Conservation (phyloP, 1,284 basidiomycete genomes). For the Rhodotorula sp. region DNA sequence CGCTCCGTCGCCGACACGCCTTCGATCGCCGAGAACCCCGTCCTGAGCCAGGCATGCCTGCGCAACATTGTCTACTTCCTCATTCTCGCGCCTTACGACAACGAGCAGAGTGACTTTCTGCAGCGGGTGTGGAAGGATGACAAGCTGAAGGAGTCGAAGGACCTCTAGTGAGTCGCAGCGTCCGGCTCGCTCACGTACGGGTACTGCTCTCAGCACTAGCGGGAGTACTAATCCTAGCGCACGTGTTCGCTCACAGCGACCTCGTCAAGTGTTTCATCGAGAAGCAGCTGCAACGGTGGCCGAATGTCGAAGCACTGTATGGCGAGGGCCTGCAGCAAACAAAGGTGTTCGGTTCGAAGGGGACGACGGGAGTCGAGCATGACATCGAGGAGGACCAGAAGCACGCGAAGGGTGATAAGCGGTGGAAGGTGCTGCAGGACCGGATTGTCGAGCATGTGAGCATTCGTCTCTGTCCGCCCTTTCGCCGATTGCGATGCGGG, state of each 20-base stretch:
- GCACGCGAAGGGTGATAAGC: conserved; percentile 59
- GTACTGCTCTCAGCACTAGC: too few species aligned
- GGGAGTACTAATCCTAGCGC: too few species aligned
- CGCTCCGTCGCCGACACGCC: conserved; percentile 96
- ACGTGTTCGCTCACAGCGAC: conserved; percentile 70
- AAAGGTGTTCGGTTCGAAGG: conserved; percentile 63
- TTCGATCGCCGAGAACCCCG: conserved; percentile 29
- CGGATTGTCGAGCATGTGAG: conserved; percentile 94
- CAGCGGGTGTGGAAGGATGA: conserved; percentile 73
- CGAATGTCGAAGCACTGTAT: conserved; percentile 88
- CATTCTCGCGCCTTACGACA: conserved; percentile 87
- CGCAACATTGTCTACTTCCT: conserved; percentile 89
- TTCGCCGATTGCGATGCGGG: background rate
- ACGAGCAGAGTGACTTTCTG: conserved; percentile 96
- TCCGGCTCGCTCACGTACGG: too few species aligned
- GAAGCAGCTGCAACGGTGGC: conserved; percentile 96
- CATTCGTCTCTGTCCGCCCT: conserved; percentile 37
- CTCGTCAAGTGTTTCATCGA: conserved; percentile 96
- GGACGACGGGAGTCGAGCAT: conserved; percentile 37
- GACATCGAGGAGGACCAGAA: conserved; percentile 44
- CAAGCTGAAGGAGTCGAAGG: conserved; percentile 68
- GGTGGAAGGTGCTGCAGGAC: conserved; percentile 94
- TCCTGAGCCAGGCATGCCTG: conserved; percentile 44
- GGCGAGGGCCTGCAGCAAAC: conserved; percentile 78
- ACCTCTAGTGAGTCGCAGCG: conserved; percentile 72